Evolutionary conservation across 2,329 filamentous ascomycete genomes (phyloP).

Genomic region (Bertia moriformis): DNA sequence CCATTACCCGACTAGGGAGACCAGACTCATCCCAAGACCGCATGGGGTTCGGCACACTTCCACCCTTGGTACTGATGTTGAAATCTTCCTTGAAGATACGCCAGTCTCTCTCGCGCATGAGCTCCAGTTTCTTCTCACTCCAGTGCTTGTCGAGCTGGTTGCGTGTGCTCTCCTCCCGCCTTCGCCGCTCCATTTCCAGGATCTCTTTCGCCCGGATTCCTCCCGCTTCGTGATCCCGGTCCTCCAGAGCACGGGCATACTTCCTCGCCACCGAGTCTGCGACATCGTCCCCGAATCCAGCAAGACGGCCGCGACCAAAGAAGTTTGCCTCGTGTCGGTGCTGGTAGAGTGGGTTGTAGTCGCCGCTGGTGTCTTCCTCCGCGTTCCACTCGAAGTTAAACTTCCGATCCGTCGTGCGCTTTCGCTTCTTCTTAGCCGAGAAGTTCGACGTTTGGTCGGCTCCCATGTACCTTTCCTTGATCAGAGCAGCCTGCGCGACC

Average conservation of each 20-base stretch:
- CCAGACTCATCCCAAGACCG: conserved; percentile 79
- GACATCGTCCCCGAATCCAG: conserved; percentile 35
- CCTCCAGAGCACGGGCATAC: conserved; percentile 55
- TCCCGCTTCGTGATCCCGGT: conserved; percentile 64
- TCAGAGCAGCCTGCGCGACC: conserved; percentile 29
- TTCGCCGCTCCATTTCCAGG: conserved; percentile 69
- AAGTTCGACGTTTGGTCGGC: conserved; percentile 72
- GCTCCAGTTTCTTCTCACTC: conserved; percentile 79
- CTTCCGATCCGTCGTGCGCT: conserved; percentile 84
- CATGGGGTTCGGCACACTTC: conserved; percentile 87
- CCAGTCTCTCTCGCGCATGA: conserved; percentile 97
- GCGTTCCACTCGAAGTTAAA: conserved; percentile 98
- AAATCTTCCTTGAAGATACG: conserved; percentile 99
- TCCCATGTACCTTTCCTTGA: conserved; percentile 78
- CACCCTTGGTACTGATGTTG: conserved; percentile 88
- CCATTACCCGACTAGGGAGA: conserved; percentile 62
- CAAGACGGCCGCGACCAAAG: conserved; percentile 14
- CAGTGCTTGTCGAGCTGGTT: conserved; percentile 82
- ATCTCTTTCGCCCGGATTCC: conserved; percentile 63
- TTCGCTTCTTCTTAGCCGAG: conserved; percentile 88
- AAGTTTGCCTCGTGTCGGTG: neutral
- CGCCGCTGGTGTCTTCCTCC: conserved; percentile 71
- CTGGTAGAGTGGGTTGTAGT: neutral
- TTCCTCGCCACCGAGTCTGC: conserved; percentile 38
- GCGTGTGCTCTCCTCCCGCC: conserved; percentile 57